Base-by-base conservation (phyloP, 2,329 filamentous ascomycete species). In the Acrocalymma vagum region DNA sequence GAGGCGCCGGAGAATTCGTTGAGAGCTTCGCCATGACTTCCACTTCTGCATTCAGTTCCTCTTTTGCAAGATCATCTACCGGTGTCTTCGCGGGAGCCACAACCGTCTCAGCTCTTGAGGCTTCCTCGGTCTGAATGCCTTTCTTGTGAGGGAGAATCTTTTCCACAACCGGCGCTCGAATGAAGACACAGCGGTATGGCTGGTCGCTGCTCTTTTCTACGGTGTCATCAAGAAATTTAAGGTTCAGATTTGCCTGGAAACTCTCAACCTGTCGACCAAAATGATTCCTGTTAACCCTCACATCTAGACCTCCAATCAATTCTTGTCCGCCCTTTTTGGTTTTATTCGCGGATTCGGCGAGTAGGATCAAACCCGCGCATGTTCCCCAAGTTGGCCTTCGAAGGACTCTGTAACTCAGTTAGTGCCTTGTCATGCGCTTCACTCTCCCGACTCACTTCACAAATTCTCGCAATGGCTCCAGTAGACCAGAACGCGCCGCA, bases 201-300 rank as follows among this genome's bases (percentile, higher is more conserved):
- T 66, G 45, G 13, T 64, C 58, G 20, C 57, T 63, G 10, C 53
- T 52, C 4, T 58, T 57, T 10, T 55, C 64, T 10, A 53, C 60
- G 5, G 61, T 45, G 29, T 41, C 40, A 7, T 51, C 53, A 1
- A 95, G 73, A 59, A 95, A 95, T 0, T 86, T 83, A 16, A 96
- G 74, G 10, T 86, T 72, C 21, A 96, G 70, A 30, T 84, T 80
- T 0, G 87, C 84, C 60, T 94, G 84, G 69, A 97, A 97, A 64
- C 88, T 95, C 72, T 97, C 90, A 10, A 88, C 86, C 71, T 99
- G 94, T 38, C 93, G 83, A 3, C 94, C 94, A 63, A 96, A 99
- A 69, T 96, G 90, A 64, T 97, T 99, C 30, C 94, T 82, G 63
- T 95, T 91, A 21, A 97, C 92, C 29, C 90, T 80, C 23, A 99